Evolutionary conservation across 305 asterid species (phyloP), one percentile per base, ranked within the genome.

Genomic region (Fraxinus ornus): DNA sequence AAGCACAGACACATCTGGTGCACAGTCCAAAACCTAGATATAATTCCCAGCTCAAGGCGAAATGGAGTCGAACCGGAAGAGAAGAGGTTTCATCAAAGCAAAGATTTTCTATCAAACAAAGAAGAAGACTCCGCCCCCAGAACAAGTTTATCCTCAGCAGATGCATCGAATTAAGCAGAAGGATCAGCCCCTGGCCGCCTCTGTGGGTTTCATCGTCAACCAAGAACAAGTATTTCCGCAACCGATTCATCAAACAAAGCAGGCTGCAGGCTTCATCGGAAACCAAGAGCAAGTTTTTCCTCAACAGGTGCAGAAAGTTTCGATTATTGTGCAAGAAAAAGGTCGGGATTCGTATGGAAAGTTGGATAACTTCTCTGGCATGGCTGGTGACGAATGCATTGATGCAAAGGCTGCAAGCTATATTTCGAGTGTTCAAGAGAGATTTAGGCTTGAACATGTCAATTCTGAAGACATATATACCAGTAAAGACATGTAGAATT

Each of bases 341-440:
- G 86, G 75, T 1, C 82, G 15, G 66, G 89, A 84, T 12, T 72
- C 47, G 37, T 77, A 83, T 32, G 78, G 82, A 0, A 80, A 82
- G 76, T 68, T 81, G 24, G 92, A 87, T 83, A 86, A 79, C 36
- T 84, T 80, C 73, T 84, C 83, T 75, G 84, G 84, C 3, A 75
- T 79, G 17, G 85, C 81, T 0, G 84, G 33, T 7, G 93, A 85
- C 36, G 95, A 94, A 24, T 84, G 80, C 0, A 95, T 92, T 2
- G 98, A 94, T 71, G 77, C 77, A 5, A 86, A 86, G 79, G 98
- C 97, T 9, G 84, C 88, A 0, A 82, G 79, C 68, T 94, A 94
- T 47, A 92, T 94, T 30, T 87, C 93, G 0, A 79, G 81, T 26
- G 94, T 94, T 13, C 90, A 83, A 30, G 91, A 92, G 86, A 90